Evolutionary conservation across 257 asterid genomes (phyloP).

Genomic region (Penstemon barbatus): DNA sequence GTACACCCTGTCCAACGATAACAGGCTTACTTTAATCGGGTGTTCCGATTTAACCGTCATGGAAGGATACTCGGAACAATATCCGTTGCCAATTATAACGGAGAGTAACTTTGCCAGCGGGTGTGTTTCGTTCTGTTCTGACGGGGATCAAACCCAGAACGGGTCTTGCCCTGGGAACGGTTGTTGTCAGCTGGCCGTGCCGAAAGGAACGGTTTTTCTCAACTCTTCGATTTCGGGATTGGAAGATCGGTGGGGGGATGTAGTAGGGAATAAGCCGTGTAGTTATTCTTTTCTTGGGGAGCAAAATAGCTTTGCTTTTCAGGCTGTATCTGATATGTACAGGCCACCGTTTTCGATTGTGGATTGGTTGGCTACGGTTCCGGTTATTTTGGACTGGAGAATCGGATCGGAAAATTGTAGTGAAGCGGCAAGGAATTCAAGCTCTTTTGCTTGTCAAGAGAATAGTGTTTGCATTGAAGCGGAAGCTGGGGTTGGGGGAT

Average conservation of each 20-base stretch:
- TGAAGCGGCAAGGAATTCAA: conserved; percentile 14
- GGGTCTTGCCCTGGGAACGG: conserved; percentile 41
- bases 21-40: conserved; percentile 30
- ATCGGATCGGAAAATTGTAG: conserved; percentile 26
- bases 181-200: conserved; percentile 34
- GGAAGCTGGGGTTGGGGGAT: conserved; percentile 26
- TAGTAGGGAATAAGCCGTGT: conserved; percentile 6
- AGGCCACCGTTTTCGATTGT: background rate
- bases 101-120: conserved; percentile 24
- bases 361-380: conserved; percentile 10
- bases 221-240: conserved; percentile 24
- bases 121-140: conserved; percentile 34
- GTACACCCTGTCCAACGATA: conserved; percentile 32
- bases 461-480: conserved; percentile 31
- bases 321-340: conserved; percentile 29
- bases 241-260: conserved; percentile 20
- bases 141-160: conserved; percentile 22
- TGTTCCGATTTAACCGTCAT: conserved; percentile 30
- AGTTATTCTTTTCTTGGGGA: conserved; percentile 35
- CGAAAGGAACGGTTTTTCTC: conserved; percentile 27
- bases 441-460: conserved; percentile 6
- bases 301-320: conserved; percentile 17
- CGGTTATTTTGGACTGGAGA: conserved; percentile 36
- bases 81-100: conserved; percentile 14
- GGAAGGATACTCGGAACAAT: conserved; percentile 24